Evolutionary conservation across 108 stramenopile species (phyloP), one percentile per base, ranked within the genome.

Genomic region (Stephanodiscus minutulus): DNA sequence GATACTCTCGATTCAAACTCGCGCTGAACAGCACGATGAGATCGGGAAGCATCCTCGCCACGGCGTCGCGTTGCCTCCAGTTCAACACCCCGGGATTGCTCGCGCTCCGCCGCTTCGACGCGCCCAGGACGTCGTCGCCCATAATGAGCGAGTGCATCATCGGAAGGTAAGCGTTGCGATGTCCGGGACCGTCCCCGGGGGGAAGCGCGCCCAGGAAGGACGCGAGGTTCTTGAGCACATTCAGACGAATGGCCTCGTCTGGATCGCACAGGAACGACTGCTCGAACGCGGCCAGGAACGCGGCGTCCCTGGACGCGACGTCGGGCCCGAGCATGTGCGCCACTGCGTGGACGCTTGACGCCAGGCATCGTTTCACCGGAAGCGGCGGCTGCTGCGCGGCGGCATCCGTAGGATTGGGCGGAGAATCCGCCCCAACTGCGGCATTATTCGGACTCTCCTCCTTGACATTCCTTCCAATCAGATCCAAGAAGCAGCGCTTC

Each of bases 211-310:
- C 77, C 37, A 96, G 73, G 44, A 98, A 83, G 8, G 83, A 76
- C 2, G 93, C 88, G 29, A 97, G 82, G 65, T 94, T 87, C 17
- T 87, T 84, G 27, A 98, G 71, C 27, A 95, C 85, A 41, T 97
- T 97, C 18, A 95, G 79, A 31, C 94, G 86, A 27, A 99, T 98
- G 18, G 97, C 94, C 76, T 98, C 98, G 64, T 93, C 91, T 1
- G 92, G 82, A 82, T 98, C 98, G n/a, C 83, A 82, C 27, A 97
- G 68, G 57, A 98, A 98, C 17, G 81, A 70, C 21, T 95, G 88
- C n/a, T 79, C 83, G 66, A 98, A 95, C 36, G 80, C 49, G 21
- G 75, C 62, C 6, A 72, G 48, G 36, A 81, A 76, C 10, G 79
- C 75, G 0, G 85, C 63, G 60, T 71, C 70, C 21, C 54, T 55